Evolutionary conservation across 805 yeast species (phyloP).

Genomic region (Zygoascus biomembranicola): DNA sequence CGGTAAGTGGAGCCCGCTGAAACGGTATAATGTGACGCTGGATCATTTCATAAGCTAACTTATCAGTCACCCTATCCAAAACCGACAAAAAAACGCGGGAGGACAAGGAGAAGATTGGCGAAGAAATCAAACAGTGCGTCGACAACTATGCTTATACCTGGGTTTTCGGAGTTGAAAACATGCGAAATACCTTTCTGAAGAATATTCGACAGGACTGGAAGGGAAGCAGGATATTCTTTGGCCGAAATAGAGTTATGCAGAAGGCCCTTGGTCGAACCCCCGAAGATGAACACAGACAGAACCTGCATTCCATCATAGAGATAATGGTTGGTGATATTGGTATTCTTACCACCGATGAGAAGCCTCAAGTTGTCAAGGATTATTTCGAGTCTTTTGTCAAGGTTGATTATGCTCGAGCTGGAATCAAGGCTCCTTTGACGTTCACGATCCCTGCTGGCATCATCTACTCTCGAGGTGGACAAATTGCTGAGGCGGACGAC

Average conservation of each 20-base stretch:
- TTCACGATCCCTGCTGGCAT: conserved; percentile 86
- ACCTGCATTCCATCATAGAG: conserved; percentile 60
- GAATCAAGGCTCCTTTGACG: conserved; percentile 71
- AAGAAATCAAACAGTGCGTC: conserved; percentile 75
- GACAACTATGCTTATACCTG: conserved; percentile 73
- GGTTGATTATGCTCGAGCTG: conserved; percentile 85
- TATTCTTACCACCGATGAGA: conserved; percentile 80
- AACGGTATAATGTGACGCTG: neutral
- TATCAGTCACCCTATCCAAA: conserved; percentile 75
- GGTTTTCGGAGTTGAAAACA: conserved; percentile 82
- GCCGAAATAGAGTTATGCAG: conserved; percentile 86
- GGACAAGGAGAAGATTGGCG: conserved; percentile 84
- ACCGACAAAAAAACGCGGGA: conserved; percentile 94
- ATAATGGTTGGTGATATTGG: conserved; percentile 75
- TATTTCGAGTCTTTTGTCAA: conserved; percentile 73
- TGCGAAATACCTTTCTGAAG: conserved; percentile 92
- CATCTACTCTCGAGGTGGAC: conserved; percentile 93
- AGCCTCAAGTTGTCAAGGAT: conserved; percentile 79
- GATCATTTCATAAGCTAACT: neutral
- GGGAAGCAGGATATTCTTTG: conserved; percentile 82
- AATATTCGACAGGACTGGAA: conserved; percentile 88
- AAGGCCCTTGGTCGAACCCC: conserved; percentile 85
- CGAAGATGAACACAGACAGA: conserved; percentile 85
- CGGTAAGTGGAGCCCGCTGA: conserved; percentile 19
- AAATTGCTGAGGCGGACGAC: conserved; percentile 81